Percentiles rank a stretch among this genome's conserved stretches.
Evolutionary conservation across 2,329 filamentous ascomycete genomes (phyloP).

Genomic region (Fusarium sulawesiense): DNA sequence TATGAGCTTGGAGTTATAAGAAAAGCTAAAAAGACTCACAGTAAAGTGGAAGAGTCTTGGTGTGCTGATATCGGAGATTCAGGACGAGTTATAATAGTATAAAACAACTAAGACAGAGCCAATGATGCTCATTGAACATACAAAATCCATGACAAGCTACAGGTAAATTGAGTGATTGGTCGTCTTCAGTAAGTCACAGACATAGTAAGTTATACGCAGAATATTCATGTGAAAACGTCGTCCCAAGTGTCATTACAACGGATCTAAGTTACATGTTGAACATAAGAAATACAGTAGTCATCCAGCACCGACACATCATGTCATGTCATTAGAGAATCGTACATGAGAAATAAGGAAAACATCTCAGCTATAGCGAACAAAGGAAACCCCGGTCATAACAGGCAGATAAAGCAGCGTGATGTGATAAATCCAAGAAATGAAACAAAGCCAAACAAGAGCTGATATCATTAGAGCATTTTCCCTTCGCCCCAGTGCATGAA

Average conservation of each 20-base stretch:
- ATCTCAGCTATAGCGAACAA: background rate
- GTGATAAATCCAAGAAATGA: background rate
- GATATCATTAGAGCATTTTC: conserved; percentile 28
- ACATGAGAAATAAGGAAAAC: background rate
- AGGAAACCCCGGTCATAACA: conserved; percentile 17
- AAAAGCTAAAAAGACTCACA: background rate
- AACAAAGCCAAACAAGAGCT: conserved; percentile 30
- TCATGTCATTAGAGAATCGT: conserved; percentile 8
- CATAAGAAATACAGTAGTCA: conserved; percentile 20
- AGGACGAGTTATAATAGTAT: background rate
- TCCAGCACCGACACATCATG: conserved; percentile 16
- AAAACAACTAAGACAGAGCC: background rate
- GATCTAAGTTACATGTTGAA: conserved; percentile 25
- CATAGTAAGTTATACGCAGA: background rate
- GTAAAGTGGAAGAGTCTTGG: background rate
- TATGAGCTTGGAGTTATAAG: background rate
- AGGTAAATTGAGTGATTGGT: background rate
- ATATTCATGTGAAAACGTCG: conserved; percentile 5
- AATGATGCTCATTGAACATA: background rate
- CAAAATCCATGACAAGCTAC: no score
- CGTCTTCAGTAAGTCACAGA: background rate
- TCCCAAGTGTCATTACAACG: conserved; percentile 37
- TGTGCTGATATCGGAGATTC: background rate
- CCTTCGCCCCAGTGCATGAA: conserved; percentile 6
- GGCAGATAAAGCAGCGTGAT: conserved; percentile 4